These are phyloP conservation scores for Kodamaea arcana DNA, from an alignment of 1,139 yeast species.

Conservation along the genomic window DNA sequence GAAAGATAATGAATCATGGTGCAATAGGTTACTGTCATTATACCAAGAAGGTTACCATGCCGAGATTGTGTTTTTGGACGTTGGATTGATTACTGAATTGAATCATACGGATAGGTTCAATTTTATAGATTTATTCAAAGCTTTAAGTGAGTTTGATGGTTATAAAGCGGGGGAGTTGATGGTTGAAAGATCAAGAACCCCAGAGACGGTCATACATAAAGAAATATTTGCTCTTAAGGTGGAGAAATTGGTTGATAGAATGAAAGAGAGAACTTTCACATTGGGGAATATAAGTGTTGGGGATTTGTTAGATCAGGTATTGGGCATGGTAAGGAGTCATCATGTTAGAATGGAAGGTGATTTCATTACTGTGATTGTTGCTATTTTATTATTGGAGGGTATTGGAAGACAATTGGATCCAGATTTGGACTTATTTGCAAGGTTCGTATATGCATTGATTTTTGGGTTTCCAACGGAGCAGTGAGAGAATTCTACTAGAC, in stretches of 20 bases:
- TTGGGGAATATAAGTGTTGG: conserved; percentile 91
- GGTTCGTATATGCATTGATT: conserved; percentile 70
- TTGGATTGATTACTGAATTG: conserved; percentile 89
- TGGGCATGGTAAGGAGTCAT: conserved; percentile 85
- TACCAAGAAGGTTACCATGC: conserved; percentile 70
- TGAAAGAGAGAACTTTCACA: conserved; percentile 85
- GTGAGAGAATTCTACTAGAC: too few relatives aligned
- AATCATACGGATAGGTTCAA: conserved; percentile 73
- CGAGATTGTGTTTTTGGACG: conserved; percentile 86
- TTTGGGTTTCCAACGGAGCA: conserved; percentile 57
- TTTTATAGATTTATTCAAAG: conserved; percentile 83
- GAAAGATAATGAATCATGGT: conserved; percentile 45
- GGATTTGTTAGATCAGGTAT: conserved; percentile 80
- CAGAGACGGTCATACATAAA: conserved; percentile 80
- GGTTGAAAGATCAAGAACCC: conserved; percentile 92
- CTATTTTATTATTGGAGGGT: conserved; percentile 85
- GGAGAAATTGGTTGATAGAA: conserved; percentile 73
- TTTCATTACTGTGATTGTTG: conserved; percentile 88
- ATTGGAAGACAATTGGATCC: conserved; percentile 95
- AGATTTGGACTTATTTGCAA: conserved; percentile 86
- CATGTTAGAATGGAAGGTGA: conserved; percentile 99
- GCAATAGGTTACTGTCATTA: conserved; percentile 44
- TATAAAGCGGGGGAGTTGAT: conserved; percentile 90
- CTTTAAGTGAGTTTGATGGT: conserved; percentile 90
- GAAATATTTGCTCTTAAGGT: conserved; percentile 87